Base-by-base conservation (phyloP, 2,329 filamentous ascomycete species). In the Calonectria naviculata region DNA sequence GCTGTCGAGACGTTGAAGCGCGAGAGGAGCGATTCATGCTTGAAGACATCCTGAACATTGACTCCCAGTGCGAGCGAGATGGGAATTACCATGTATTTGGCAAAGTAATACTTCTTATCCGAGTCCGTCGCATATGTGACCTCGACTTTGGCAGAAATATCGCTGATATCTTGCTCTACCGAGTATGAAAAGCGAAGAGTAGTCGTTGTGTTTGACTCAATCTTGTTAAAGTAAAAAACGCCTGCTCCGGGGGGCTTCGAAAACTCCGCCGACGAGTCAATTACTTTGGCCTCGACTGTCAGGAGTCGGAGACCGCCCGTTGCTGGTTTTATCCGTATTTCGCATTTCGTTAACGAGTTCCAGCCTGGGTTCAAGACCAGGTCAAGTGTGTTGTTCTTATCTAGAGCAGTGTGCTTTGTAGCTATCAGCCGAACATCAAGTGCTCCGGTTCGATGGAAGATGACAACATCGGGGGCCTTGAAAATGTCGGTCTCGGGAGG, bases 21-120 rank as follows among this genome's bases (percentile, higher is more conserved):
- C 0, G 95, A 98, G 79, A 97, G 97, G 0, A 98, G 87, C 0
- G 91, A 88, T 9, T 91, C 85, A 73, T 94, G 91, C 80, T 98
- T 97, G 86, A 98, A 98, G 31, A 97, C 91, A 77, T 99, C 97
- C 78, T 98, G 95, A 7, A 99, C 97, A 75, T 98, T 98, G 73
- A 99, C 97, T 4, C 96, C 95, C 4, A 99, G 87, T 0, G 95
- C 94, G 5, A 99, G 86, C 1, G 93, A 89, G 2, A 97, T 93
- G 3, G 92, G 89, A 24, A 97, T 87, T 4, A 87, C 89, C 74
- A 94, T 94, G 4, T 78, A 76, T 60, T 84, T 85, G 44, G 82
- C 81, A 61, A 84, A 77, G 60, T 73, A 76, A 65, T 79, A 84
- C 12, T 78, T 75, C 9, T 85, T 86, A 3, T 92, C 93, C 3